A percentile compares a stretch with the other conserved stretches of the same genome.
These are phyloP conservation scores for Albugo laibachii DNA, from an alignment of 352 stramenopile species.

Conservation along the genomic window DNA sequence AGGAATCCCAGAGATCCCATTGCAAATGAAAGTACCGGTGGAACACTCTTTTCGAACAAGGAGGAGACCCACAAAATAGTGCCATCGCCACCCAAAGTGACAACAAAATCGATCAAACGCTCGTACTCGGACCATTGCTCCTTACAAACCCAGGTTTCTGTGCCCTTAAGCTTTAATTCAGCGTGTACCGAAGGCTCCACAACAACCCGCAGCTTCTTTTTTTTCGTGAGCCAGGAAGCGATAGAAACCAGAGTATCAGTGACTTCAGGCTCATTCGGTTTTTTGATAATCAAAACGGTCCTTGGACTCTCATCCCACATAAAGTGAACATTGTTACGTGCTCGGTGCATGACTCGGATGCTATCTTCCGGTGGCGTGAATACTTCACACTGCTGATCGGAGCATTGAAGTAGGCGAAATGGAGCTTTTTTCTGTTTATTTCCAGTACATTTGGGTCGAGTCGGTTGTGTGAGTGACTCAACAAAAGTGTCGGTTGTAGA, in stretches of 20 bases:
- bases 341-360: conserved; percentile 67
- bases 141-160: conserved; percentile 38
- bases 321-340: conserved; percentile 77
- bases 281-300: conserved; percentile 76
- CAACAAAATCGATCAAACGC: conserved; percentile 77
- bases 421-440: conserved; percentile 16
- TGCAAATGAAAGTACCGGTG: conserved; percentile 87
- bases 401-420: conserved; percentile 71
- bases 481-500: too few species aligned
- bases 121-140: conserved; percentile 51
- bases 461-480: too few species aligned
- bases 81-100: conserved; percentile 91
- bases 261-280: conserved; percentile 63
- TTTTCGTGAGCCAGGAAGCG: conserved; percentile 43
- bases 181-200: conserved; percentile 57
- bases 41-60: conserved; percentile 80
- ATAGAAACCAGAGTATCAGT: conserved; percentile 47
- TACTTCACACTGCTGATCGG: conserved; percentile 74
- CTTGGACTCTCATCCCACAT: conserved; percentile 75
- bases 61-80: conserved; percentile 78
- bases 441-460: too few species aligned
- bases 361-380: conserved; percentile 73
- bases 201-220: conserved; percentile 50
- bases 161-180: conserved; percentile 28
- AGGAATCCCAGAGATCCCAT: conserved; percentile 94